Conservation (phyloP, 2,329 filamentous ascomycete species). For the Colletotrichum liaoningense region DNA sequence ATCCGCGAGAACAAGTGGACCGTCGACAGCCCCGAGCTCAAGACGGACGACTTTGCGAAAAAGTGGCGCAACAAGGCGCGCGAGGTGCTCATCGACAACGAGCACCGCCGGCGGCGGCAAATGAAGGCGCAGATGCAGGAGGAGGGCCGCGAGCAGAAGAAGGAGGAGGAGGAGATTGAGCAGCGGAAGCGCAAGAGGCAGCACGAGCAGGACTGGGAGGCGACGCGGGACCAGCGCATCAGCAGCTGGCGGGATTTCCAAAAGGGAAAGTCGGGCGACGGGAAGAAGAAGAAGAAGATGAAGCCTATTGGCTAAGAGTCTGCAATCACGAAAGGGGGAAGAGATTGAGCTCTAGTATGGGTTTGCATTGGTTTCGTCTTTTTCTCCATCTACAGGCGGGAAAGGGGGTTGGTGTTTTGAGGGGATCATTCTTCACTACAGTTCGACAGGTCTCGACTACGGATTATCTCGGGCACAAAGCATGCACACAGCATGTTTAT, state of each 20-base stretch:
- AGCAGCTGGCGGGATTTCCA: constrained; percentile 94
- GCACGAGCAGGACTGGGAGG: constrained; percentile 95
- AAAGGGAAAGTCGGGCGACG: constrained; percentile 71
- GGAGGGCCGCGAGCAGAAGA: constrained; percentile 88
- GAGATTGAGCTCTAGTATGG: not conserved
- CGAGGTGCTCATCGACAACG: constrained; percentile 91
- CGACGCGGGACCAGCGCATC: constrained; percentile 89
- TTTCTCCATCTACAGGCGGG: not conserved
- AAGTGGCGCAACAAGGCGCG: constrained; percentile 93
- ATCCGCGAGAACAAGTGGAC: constrained; percentile 96
- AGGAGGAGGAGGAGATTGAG: constrained; percentile 86
- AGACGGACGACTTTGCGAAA: constrained; percentile 83
- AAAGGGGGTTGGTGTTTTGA: not conserved
- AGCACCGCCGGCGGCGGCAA: constrained; percentile 85
- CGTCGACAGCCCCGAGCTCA: constrained; percentile 86
- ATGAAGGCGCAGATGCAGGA: constrained; percentile 96
- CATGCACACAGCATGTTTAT: constrained; percentile 16
- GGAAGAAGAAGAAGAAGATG: constrained; percentile 70
- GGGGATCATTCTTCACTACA: constrained; percentile 11
- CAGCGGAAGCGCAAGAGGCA: constrained; percentile 87
- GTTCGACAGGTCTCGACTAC: constrained; percentile 26
- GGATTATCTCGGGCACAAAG: not conserved
- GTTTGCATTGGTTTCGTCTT: not conserved
- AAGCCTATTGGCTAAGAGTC: constrained; percentile 69
- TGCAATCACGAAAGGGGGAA: not conserved